phyloP scores from a whole-genome alignment of 257 asterid species.

The Nicotiana noctiflora region DNA sequence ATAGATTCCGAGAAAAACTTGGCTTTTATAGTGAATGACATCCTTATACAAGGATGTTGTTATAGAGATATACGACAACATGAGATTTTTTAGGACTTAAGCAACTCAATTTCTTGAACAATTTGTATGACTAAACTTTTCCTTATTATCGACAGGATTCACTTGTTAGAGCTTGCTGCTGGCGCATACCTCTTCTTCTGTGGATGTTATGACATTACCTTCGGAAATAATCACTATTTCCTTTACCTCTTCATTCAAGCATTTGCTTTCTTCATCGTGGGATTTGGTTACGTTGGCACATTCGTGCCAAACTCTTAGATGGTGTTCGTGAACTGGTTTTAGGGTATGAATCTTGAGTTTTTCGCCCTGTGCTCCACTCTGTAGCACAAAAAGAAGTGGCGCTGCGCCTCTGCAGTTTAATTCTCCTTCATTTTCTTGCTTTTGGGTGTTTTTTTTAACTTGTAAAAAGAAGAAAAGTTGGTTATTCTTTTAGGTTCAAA shows the following conservation, averaged over 20 bases:
- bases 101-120: not conserved
- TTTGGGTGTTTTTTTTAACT: conserved; percentile 12
- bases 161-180: conserved; percentile 53
- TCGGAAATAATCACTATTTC: conserved; percentile 55
- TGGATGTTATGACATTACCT: conserved; percentile 62
- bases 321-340: not conserved
- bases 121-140: not conserved
- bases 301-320: conserved; percentile 42
- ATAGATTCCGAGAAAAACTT: too few species aligned
- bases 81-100: too few species aligned
- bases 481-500: conserved; percentile 41
- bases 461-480: conserved; percentile 23
- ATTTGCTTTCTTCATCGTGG: conserved; percentile 59
- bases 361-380: conserved; percentile 4
- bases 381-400: conserved; percentile 3
- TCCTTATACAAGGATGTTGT: too few species aligned
- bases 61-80: too few species aligned
- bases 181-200: conserved; percentile 69
- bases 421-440: not conserved
- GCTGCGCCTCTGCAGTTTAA: not conserved
- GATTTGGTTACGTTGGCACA: conserved; percentile 78
- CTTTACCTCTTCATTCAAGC: conserved; percentile 66
- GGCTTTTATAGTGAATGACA: too few species aligned
- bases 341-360: not conserved
- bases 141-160: conserved; percentile 34